Percentiles rank a stretch among this genome's conserved stretches.
Evolutionary conservation across 1,284 basidiomycete genomes (phyloP).

Genomic region (Cutaneotrichosporon sp.): DNA sequence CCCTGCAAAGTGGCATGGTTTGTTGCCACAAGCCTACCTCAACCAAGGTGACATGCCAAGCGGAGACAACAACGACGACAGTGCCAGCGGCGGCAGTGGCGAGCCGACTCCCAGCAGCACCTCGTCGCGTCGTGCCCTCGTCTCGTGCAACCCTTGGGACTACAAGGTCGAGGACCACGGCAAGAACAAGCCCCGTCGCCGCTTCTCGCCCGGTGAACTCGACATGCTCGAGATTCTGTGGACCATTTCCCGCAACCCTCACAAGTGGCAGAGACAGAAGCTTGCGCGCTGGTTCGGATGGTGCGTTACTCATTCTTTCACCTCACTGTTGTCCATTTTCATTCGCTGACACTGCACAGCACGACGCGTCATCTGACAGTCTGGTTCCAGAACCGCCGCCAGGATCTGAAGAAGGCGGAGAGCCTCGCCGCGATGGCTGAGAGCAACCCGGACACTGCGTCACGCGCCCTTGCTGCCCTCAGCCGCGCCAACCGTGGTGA

Average conservation of each 20-base stretch:
- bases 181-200: slow-evolving; percentile 30
- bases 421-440: slow-evolving; percentile 25
- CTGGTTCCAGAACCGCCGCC: slow-evolving; percentile 33
- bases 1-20: slow-evolving; percentile 25
- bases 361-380: slow-evolving; percentile 29
- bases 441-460: slow-evolving; percentile 28
- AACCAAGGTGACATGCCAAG: slow-evolving; percentile 27
- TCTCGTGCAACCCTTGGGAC: slow-evolving; percentile 31
- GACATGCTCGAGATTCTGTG: slow-evolving; percentile 31
- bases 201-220: slow-evolving; percentile 29
- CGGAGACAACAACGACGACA: slow-evolving; percentile 16
- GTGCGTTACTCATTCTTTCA: slow-evolving; percentile 14
- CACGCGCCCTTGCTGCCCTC: slow-evolving; percentile 24
- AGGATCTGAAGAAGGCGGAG: slow-evolving; percentile 30
- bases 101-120: slow-evolving; percentile 16
- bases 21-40: slow-evolving; percentile 25
- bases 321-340: neutral
- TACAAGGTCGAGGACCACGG: slow-evolving; percentile 28
- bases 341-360: slow-evolving; percentile 17
- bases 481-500: slow-evolving; percentile 27
- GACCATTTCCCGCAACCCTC: slow-evolving; percentile 30
- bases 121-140: slow-evolving; percentile 20
- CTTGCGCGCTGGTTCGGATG: slow-evolving; percentile 32
- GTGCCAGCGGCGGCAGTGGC: slow-evolving; percentile 3
- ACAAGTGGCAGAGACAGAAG: slow-evolving; percentile 33